Percentiles rank a stretch among this genome's conserved stretches.
phyloP scores from a whole-genome alignment of 169 alveolate species.

The Theileria sp. region DNA sequence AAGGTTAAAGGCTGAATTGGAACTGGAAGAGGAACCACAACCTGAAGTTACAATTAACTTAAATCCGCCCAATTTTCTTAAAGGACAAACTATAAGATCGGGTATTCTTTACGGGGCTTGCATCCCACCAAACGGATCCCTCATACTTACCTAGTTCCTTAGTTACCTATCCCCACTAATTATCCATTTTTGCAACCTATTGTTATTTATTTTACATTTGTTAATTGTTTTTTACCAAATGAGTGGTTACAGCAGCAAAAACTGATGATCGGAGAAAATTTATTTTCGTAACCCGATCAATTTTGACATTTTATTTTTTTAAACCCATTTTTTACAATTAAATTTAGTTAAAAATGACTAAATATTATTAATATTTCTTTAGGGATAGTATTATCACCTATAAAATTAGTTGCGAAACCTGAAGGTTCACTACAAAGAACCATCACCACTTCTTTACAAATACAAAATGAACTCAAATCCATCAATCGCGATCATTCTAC shows the following conservation, averaged over 20 bases:
- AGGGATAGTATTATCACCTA: constrained; percentile 87
- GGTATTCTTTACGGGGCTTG: constrained; percentile 25
- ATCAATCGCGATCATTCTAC: background rate
- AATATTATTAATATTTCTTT: background rate
- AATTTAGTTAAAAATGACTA: no score
- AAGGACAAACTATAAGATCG: constrained; percentile 92
- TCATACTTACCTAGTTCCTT: no score
- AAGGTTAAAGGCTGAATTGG: constrained; percentile 32
- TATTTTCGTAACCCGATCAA: background rate
- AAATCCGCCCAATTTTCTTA: constrained; percentile 92
- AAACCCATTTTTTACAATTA: no score
- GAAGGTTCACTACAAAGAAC: constrained; percentile 91
- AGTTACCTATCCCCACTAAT: background rate
- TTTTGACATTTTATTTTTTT: no score
- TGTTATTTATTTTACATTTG: no score
- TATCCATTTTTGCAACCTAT: background rate
- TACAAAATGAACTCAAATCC: background rate
- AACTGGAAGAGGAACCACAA: constrained; percentile 51
- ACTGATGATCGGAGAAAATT: background rate
- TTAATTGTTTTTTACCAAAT: background rate
- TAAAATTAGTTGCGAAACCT: constrained; percentile 87
- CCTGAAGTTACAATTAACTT: constrained; percentile 90
- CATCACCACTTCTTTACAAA: constrained; percentile 73
- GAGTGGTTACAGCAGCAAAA: background rate
- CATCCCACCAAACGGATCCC: background rate